Percentiles rank a stretch among this genome's conserved stretches.
phyloP scores from a whole-genome alignment of 140 eudicot genomes.

The Senecio squalidus region DNA sequence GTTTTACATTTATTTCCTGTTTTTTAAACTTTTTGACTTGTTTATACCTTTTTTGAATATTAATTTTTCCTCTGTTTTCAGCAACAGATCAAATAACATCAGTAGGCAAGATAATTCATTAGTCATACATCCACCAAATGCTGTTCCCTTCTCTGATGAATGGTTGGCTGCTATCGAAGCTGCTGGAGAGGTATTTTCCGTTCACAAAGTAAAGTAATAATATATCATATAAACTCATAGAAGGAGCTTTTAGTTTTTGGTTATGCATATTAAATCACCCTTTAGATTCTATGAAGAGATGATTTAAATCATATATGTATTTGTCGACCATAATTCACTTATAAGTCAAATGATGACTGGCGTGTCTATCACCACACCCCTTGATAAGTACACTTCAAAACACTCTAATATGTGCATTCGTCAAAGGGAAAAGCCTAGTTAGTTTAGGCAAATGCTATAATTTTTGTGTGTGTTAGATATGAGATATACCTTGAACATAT shows the following conservation, averaged over 20 bases:
- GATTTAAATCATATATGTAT: too few relatives aligned
- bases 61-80: slow-evolving; percentile 25
- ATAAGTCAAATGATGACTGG: too few relatives aligned
- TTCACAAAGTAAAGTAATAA: slow-evolving; percentile 10
- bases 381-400: too few relatives aligned
- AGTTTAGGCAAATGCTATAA: too few relatives aligned
- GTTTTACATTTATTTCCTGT: slow-evolving; percentile 2
- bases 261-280: slow-evolving; percentile 5
- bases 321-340: too few relatives aligned
- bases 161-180: slow-evolving; percentile 98
- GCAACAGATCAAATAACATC: slow-evolving; percentile 37
- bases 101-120: slow-evolving; percentile 25
- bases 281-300: not conserved
- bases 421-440: too few relatives aligned
- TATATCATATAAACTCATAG: slow-evolving; percentile 8
- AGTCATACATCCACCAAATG: slow-evolving; percentile 49
- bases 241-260: slow-evolving; percentile 7
- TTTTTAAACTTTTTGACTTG: slow-evolving; percentile 7
- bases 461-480: too few relatives aligned
- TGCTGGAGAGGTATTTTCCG: slow-evolving; percentile 88
- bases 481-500: too few relatives aligned
- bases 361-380: too few relatives aligned
- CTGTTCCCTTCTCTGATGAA: slow-evolving; percentile 93
- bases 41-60: slow-evolving; percentile 4
- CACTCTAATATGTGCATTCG: too few relatives aligned